Percentiles rank a stretch among this genome's conserved stretches.
These are phyloP conservation scores for Bondarzewia mesenterica DNA, from an alignment of 1,284 basidiomycete genomes.

Conservation along the genomic window DNA sequence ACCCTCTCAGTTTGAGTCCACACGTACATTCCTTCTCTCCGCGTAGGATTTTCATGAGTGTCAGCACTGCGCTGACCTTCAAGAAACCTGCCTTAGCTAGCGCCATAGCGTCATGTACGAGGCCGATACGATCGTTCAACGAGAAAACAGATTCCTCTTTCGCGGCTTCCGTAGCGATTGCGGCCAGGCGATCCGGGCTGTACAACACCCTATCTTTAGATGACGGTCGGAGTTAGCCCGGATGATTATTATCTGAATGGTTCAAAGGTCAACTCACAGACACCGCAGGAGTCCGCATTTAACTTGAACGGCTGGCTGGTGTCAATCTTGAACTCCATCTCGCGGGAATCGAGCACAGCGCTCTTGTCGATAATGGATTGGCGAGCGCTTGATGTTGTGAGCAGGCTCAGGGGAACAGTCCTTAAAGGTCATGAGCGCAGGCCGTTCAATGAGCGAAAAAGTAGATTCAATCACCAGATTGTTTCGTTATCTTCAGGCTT, in stretches of 20 bases:
- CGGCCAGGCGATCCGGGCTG: constrained; percentile 69
- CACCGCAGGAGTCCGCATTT: constrained; percentile 84
- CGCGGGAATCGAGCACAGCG: constrained; percentile 63
- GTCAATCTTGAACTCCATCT: constrained; percentile 63
- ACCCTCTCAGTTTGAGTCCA: not conserved
- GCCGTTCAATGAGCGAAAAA: not conserved
- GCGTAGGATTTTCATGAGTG: constrained; percentile 60
- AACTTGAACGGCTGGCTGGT: constrained; percentile 75
- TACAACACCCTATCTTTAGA: constrained; percentile 77
- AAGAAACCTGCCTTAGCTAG: constrained; percentile 77
- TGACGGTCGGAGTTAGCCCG: too few relatives aligned
- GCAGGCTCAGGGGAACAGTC: constrained; percentile 76
- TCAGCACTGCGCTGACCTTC: constrained; percentile 71
- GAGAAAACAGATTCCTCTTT: constrained; percentile 59
- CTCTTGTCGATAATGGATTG: constrained; percentile 55
- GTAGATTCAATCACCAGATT: constrained; percentile 77
- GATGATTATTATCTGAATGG: too few relatives aligned
- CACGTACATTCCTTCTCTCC: constrained; percentile 70
- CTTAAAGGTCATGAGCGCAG: too few relatives aligned
- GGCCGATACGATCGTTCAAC: constrained; percentile 80
- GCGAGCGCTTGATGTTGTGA: constrained; percentile 55
- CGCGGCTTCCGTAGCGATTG: constrained; percentile 76
- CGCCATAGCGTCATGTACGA: constrained; percentile 77
- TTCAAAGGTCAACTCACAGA: constrained; percentile 53
- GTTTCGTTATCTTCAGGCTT: constrained; percentile 85